Evolutionary conservation across 2,329 filamentous ascomycete species (phyloP).

Genomic region (Rhytidhysteron rufulum): DNA sequence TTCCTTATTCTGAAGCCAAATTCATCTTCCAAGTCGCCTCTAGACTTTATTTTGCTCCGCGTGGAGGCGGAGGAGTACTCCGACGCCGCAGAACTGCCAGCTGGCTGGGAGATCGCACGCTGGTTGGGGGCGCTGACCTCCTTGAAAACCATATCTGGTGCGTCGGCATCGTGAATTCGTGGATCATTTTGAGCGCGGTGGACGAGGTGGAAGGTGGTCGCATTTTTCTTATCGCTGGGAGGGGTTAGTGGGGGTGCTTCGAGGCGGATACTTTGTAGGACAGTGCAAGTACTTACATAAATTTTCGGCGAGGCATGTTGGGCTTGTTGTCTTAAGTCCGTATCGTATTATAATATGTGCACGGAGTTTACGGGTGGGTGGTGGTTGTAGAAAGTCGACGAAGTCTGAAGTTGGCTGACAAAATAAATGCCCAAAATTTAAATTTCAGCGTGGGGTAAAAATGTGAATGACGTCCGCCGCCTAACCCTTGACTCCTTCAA

Average conservation of each 20-base stretch:
- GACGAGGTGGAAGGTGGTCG: slow-evolving; percentile 89
- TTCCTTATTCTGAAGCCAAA: slow-evolving; percentile 69
- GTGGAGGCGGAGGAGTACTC: slow-evolving; percentile 41
- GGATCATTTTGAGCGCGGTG: slow-evolving; percentile 97
- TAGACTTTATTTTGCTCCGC: slow-evolving; percentile 57
- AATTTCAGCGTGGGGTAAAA: slow-evolving; percentile 4
- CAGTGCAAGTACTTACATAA: slow-evolving; percentile 59
- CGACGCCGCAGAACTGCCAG: slow-evolving; percentile 44
- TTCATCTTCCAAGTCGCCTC: slow-evolving; percentile 72
- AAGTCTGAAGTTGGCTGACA: slow-evolving; percentile 5
- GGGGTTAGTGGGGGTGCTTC: slow-evolving; percentile 24
- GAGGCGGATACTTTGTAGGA: slow-evolving; percentile 3
- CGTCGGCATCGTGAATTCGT: slow-evolving; percentile 85
- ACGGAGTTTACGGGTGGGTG: slow-evolving; percentile 1
- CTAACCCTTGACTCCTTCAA: slow-evolving; percentile 11
- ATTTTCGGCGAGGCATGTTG: slow-evolving; percentile 71
- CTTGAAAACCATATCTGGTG: slow-evolving; percentile 87
- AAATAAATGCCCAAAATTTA: slow-evolving; percentile 9
- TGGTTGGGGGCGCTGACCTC: slow-evolving; percentile 49
- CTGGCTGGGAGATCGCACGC: slow-evolving; percentile 27
- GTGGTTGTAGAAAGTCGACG: slow-evolving; percentile 3
- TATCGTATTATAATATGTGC: background rate
- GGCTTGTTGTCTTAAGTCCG: slow-evolving; percentile 14
- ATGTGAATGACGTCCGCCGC: slow-evolving; percentile 12
- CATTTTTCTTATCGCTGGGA: slow-evolving; percentile 78